phyloP scores from a whole-genome alignment of 1,284 basidiomycete species.

The Marasmius fiardii region DNA sequence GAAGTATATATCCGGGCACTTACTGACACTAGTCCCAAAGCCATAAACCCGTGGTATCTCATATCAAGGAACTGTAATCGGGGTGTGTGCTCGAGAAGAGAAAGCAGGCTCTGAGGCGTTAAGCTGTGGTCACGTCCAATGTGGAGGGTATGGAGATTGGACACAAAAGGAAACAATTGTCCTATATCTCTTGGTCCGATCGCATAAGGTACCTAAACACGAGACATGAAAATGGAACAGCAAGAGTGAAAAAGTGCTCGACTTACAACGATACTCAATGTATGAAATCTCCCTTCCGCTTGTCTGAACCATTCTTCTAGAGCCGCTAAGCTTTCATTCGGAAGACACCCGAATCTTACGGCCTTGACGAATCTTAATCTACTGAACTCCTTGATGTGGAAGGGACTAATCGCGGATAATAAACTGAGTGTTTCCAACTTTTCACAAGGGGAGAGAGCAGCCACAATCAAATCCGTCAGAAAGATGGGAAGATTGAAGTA shows the following conservation, averaged over 20 bases:
- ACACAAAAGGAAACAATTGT: slow-evolving; percentile 2
- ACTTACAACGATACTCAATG: slow-evolving; percentile 7
- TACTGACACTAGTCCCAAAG: neutral
- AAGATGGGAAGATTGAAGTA: slow-evolving; percentile 6
- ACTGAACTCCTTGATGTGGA: slow-evolving; percentile 5
- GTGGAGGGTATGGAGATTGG: slow-evolving; percentile 6
- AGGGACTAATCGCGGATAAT: slow-evolving; percentile 1
- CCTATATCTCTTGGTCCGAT: neutral
- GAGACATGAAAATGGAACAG: neutral
- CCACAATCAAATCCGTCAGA: neutral
- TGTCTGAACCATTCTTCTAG: too few species aligned
- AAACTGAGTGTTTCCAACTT: slow-evolving; percentile 3
- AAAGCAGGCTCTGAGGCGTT: neutral
- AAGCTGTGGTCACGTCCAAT: slow-evolving; percentile 10
- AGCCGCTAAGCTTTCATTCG: too few species aligned
- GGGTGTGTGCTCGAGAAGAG: neutral
- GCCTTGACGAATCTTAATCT: slow-evolving; percentile 1
- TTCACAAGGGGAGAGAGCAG: slow-evolving; percentile 3
- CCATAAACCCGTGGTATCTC: slow-evolving; percentile 8
- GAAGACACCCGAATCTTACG: slow-evolving; percentile 1
- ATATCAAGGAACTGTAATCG: slow-evolving; percentile 6
- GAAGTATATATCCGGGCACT: neutral
- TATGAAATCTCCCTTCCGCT: neutral
- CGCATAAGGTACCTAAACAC: slow-evolving; percentile 7
- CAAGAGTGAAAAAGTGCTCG: neutral